These are phyloP conservation scores for Nicotiana rustica DNA, from an alignment of 305 asterid species.

Conservation along the genomic window DNA sequence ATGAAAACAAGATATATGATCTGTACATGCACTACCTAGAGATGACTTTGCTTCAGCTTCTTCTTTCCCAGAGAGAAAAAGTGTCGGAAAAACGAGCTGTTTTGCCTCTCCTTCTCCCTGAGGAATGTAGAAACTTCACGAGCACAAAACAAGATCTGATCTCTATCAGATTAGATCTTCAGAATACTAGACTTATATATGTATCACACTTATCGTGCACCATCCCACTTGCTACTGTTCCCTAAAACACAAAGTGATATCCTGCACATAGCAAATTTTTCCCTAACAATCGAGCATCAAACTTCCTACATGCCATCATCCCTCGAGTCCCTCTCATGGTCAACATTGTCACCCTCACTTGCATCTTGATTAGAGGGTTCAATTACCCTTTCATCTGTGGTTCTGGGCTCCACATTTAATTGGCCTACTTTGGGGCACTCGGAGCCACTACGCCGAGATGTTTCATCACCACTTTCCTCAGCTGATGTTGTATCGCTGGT, in stretches of 20 bases:
- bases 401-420: constrained; percentile 9
- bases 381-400: constrained; percentile 37
- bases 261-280: background rate
- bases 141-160: constrained; percentile 5
- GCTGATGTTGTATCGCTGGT: constrained; percentile 30
- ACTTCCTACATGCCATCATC: constrained; percentile 1
- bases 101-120: background rate
- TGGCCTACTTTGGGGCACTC: constrained; percentile 29
- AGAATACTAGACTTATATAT: background rate
- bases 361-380: background rate
- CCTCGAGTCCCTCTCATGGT: background rate
- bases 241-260: background rate
- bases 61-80: background rate
- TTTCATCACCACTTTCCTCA: constrained; percentile 32
- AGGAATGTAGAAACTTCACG: background rate
- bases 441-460: constrained; percentile 38
- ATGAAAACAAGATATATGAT: background rate
- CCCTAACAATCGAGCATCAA: background rate
- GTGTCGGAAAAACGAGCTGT: background rate
- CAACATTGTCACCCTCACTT: background rate
- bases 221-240: background rate
- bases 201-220: background rate
- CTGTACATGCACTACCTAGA: constrained; percentile 4
- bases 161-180: constrained; percentile 5
- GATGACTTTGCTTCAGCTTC: constrained; percentile 16